Base-by-base conservation (phyloP, 768 basidiomycete species). In the Russula griseocarnosa region DNA sequence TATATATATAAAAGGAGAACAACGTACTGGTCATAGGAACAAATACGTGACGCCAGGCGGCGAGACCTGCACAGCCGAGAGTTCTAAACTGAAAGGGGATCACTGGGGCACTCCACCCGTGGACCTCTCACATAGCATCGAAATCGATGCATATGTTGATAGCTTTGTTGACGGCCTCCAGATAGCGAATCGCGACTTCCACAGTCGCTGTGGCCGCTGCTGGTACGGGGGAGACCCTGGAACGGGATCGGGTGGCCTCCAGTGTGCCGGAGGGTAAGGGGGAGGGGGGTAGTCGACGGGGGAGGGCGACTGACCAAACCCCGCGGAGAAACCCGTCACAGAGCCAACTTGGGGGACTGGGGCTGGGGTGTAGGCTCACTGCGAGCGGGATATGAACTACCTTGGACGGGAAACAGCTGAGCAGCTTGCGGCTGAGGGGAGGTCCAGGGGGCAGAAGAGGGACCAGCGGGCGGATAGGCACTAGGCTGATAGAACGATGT, bases 141-240 rank as follows among this genome's bases (percentile, higher is more conserved):
- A 50, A 16, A 3, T 65, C 64, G 8, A 65, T 47, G 26, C 54
- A 65, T 9, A 65, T 8, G 9, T 26, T 53, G 20, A 65, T 28
- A 5, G 64, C 59, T n/a, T 56, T 65, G 6, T 61, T 51, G 38
- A 61, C 49, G 6, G 42, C 64, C 16, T 65, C 64, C n/a, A 65
- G 49, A 44, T 49, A 65, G 7, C 64, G 36, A 14, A 32, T 56
- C 3, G 64, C 64, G 7, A 46, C 55, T 9, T 55, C 59, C 8
- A 44, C 60, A 3, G 59, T 59, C 0, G 28, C 18, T 2, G 3
- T 11, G 2, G 58, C 53, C n/a, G 20, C 40, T 0, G 22, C 5
- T 7, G 63, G 26, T 0, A 34, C 8, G 2, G 38, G 30, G 53
- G 47, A 0, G 47, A 34, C 18, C 38, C 36, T 11, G 58, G 52